Percentiles rank a stretch among this genome's conserved stretches.
Evolutionary conservation across 2,329 filamentous ascomycete genomes (phyloP).

Genomic region (Amphichorda felina): DNA sequence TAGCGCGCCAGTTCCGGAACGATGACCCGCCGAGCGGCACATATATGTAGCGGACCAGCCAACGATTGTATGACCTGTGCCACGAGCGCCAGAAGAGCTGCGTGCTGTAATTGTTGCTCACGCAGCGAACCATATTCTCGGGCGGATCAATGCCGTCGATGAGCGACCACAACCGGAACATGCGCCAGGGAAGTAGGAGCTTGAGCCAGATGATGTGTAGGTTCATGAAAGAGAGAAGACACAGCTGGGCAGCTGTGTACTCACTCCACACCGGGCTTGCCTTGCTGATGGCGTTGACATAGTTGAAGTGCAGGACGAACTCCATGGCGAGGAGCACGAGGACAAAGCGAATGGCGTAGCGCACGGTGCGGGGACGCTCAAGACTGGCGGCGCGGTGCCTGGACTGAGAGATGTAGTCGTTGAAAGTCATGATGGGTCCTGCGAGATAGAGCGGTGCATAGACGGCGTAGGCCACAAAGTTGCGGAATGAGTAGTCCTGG

Average conservation of each 20-base stretch:
- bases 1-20: constrained; percentile 29
- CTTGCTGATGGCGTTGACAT: constrained; percentile 86
- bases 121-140: constrained; percentile 96
- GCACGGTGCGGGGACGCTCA: constrained; percentile 55
- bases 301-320: constrained; percentile 80
- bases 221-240: constrained; percentile 89
- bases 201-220: constrained; percentile 97
- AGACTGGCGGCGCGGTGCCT: constrained; percentile 64
- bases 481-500: constrained; percentile 65
- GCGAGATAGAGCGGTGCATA: constrained; percentile 91
- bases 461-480: constrained; percentile 80
- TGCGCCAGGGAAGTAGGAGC: constrained; percentile 90
- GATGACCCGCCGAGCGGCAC: constrained; percentile 71
- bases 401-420: constrained; percentile 87
- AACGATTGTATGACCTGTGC: constrained; percentile 93
- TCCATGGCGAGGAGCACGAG: constrained; percentile 82
- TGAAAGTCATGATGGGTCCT: constrained; percentile 92
- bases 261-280: constrained; percentile 65
- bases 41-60: constrained; percentile 89
- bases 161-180: constrained; percentile 94
- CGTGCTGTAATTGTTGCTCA: constrained; percentile 87
- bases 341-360: constrained; percentile 75
- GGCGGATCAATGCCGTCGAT: constrained; percentile 87
- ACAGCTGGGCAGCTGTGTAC: constrained; percentile 80
- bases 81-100: constrained; percentile 91